A percentile compares a stretch with the other conserved stretches of the same genome.
Evolutionary conservation across 2,329 filamentous ascomycete species (phyloP).

Genomic region (Aspergillus quadricinctus): DNA sequence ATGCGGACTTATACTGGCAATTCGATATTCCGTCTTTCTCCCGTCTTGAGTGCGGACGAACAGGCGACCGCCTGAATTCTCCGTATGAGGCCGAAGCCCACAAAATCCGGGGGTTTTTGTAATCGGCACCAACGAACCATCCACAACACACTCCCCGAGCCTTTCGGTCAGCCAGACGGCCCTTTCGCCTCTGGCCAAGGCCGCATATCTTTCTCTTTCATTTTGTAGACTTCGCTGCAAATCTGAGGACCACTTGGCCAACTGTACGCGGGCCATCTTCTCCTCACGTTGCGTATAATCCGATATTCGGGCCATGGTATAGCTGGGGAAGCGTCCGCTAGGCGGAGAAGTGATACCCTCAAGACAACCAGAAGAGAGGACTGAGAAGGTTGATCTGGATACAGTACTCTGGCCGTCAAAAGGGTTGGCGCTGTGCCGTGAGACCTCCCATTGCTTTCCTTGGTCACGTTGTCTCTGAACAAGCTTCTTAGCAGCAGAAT

Average conservation of each 20-base stretch:
- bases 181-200: constrained; percentile 58
- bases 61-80: constrained; percentile 20
- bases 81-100: constrained; percentile 20
- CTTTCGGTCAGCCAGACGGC: constrained; percentile 65
- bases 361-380: constrained; percentile 21
- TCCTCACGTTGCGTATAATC: constrained; percentile 59
- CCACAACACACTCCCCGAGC: constrained; percentile 62
- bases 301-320: constrained; percentile 57
- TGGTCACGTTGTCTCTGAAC: constrained; percentile 60
- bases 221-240: constrained; percentile 71
- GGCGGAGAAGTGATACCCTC: constrained; percentile 24
- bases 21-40: constrained; percentile 30
- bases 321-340: constrained; percentile 40
- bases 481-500: constrained; percentile 78
- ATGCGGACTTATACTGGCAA: constrained; percentile 48
- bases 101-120: constrained; percentile 34
- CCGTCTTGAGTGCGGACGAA: constrained; percentile 22
- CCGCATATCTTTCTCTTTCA: constrained; percentile 66
- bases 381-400: constrained; percentile 14
- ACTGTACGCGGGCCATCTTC: constrained; percentile 60
- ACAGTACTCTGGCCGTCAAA: constrained; percentile 25
- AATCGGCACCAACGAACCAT: constrained; percentile 58
- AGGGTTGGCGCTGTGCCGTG: constrained; percentile 17
- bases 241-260: constrained; percentile 79
- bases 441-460: constrained; percentile 6